A percentile compares a stretch with the other conserved stretches of the same genome.
phyloP scores from a whole-genome alignment of 345 rosid species.

The Stellera chamaejasme region DNA sequence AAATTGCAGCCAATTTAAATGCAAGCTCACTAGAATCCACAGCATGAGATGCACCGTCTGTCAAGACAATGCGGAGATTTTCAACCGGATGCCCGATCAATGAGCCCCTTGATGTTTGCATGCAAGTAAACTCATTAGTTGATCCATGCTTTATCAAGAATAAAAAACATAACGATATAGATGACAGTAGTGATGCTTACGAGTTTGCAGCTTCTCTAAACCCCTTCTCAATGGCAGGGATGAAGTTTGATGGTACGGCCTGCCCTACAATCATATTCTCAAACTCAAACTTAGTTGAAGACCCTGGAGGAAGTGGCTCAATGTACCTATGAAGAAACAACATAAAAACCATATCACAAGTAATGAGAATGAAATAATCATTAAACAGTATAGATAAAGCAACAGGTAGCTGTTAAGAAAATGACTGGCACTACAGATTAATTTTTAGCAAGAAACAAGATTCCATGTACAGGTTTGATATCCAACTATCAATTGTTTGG shows the following conservation, averaged over 20 bases:
- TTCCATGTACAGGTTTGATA: no score
- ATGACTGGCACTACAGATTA: neutral
- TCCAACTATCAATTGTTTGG: no score
- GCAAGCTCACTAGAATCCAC: conserved; percentile 99
- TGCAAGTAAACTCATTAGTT: conserved; percentile 6
- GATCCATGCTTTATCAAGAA: neutral
- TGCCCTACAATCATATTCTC: conserved; percentile 95
- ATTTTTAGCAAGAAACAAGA: neutral
- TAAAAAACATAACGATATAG: neutral
- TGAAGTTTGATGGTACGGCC: conserved; percentile 86
- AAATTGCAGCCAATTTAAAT: conserved; percentile 91
- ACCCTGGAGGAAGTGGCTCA: conserved; percentile 71
- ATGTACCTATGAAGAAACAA: conserved; percentile 41
- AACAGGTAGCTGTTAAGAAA: no score
- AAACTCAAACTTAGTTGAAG: conserved; percentile 71
- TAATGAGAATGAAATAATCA: neutral
- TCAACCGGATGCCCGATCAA: conserved; percentile 96
- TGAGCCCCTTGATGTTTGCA: conserved; percentile 60
- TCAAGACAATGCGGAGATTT: conserved; percentile 69
- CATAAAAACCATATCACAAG: conserved; percentile 6
- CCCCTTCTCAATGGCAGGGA: conserved; percentile 97
- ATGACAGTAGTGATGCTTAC: conserved; percentile 33
- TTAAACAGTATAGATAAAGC: neutral
- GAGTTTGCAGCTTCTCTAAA: conserved; percentile 98
- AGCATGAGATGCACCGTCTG: conserved; percentile 91